Base-by-base conservation (phyloP, 2,329 filamentous ascomycete genomes). In the Claviceps sorghi region DNA sequence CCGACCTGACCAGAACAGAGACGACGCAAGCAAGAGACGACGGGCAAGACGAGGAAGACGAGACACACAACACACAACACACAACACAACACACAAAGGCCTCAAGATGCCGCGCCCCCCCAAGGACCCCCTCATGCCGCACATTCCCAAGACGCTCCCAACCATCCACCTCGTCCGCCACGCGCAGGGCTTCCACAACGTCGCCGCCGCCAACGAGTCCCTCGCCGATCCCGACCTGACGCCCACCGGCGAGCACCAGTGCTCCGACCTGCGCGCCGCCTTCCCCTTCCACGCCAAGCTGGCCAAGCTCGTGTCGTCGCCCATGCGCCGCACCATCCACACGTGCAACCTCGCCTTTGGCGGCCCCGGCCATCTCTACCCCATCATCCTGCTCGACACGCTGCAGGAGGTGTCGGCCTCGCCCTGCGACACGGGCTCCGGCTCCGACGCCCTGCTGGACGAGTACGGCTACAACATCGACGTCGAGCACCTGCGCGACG, bases 161-260 rank as follows among this genome's bases (percentile, higher is more conserved):
- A 78, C 73, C 44, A 71, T 86, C 58, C 79, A 86, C 66, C 73
- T 84, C 58, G 78, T 88, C 60, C 83, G 85, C 67, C 84, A 88
- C 66, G 84, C 83, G 13, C 74, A 88, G 69, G 89, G 88, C 68
- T 80, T 79, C 64, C 90, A 95, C 76, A 95, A 95, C 67, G 77
- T 93, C 62, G 74, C 62, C 57, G 61, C 72, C 29, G 83, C 77
- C 56, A 88, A 90, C 68, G 84, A 90, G 64, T 62, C 70, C 55
- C 72, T 95, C 42, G 82, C 65, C n/a, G 90, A 96, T 63, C 89
- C 90, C 1, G 72, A 79, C 54, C 77, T 95, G 51, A 95, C 90
- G 1, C 72, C 78, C 0, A 73, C 83, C n/a, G 90, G 90, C 59
- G 74, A 83, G 63, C 62, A 80, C 56, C 88, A 96, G 75, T 94